A percentile compares a stretch with the other conserved stretches of the same genome.
These are phyloP conservation scores for Arachnopeziza araneosa DNA, from an alignment of 2,329 filamentous ascomycete genomes.

Conservation along the genomic window DNA sequence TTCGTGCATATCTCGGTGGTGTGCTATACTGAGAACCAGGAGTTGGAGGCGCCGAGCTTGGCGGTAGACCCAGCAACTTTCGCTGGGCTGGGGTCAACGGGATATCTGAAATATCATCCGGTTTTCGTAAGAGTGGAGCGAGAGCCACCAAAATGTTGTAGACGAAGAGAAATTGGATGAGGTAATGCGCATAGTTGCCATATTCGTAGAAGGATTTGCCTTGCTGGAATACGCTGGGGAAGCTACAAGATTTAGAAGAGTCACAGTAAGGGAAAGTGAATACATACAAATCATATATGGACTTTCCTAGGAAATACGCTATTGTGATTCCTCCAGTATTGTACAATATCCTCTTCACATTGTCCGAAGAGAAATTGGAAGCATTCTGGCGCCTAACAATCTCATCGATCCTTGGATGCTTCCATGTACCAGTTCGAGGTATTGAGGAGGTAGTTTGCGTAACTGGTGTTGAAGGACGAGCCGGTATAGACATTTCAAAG, in stretches of 20 bases:
- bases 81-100: constrained; percentile 87
- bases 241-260: constrained; percentile 18
- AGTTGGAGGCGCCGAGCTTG: constrained; percentile 56
- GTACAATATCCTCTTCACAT: constrained; percentile 63
- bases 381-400: constrained; percentile 77
- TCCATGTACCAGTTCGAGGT: constrained; percentile 67
- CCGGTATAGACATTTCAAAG: constrained; percentile 23
- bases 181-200: constrained; percentile 34
- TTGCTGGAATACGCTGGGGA: constrained; percentile 23
- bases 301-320: constrained; percentile 40
- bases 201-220: constrained; percentile 21
- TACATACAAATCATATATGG: constrained; percentile 27
- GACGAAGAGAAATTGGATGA: constrained; percentile 51
- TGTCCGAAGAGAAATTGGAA: constrained; percentile 71
- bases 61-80: constrained; percentile 72
- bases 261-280: background rate
- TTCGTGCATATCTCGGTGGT: constrained; percentile 79
- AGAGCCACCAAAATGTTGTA: constrained; percentile 68
- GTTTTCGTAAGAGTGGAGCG: constrained; percentile 63
- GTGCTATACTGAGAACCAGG: constrained; percentile 73
- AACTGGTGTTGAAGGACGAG: constrained; percentile 23
- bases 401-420: constrained; percentile 82
- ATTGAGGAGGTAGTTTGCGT: constrained; percentile 20
- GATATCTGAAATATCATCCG: constrained; percentile 81
- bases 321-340: constrained; percentile 54